Evolutionary conservation across 176 grass and related monocot genomes (phyloP).

Genomic region (Dactylis glomerata): DNA sequence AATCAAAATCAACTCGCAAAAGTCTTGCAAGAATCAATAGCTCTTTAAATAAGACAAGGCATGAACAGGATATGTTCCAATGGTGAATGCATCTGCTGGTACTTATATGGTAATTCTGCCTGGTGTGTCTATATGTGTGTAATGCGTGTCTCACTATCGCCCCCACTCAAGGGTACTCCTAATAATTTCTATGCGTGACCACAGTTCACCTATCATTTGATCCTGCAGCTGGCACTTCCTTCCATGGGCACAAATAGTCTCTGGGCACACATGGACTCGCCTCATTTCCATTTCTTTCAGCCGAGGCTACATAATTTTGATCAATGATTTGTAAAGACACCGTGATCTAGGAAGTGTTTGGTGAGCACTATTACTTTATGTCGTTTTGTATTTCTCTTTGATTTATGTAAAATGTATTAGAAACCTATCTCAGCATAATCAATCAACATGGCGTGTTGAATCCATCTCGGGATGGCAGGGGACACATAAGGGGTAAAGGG

Average conservation of each 20-base stretch:
- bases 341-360: neutral
- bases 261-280: conserved; percentile 14
- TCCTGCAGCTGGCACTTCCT: conserved; percentile 53
- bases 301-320: conserved; percentile 26
- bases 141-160: conserved; percentile 25
- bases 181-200: conserved; percentile 50
- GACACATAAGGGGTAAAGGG: no score
- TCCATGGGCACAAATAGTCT: no score
- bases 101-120: conserved; percentile 45
- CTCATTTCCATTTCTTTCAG: conserved; percentile 35
- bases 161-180: conserved; percentile 45
- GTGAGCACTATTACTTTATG: conserved; percentile 4
- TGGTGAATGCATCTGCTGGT: conserved; percentile 39
- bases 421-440: neutral
- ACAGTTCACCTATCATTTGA: conserved; percentile 37
- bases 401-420: neutral
- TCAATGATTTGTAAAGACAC: conserved; percentile 6
- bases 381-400: neutral
- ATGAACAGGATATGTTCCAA: conserved; percentile 36
- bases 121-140: conserved; percentile 22
- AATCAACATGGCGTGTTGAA: no score
- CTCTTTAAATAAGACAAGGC: conserved; percentile 34
- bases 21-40: conserved; percentile 29
- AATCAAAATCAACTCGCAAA: conserved; percentile 27
- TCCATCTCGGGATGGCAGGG: no score